These are phyloP conservation scores for Solanum gracilifrons DNA, from an alignment of 257 asterid genomes.

Conservation along the genomic window DNA sequence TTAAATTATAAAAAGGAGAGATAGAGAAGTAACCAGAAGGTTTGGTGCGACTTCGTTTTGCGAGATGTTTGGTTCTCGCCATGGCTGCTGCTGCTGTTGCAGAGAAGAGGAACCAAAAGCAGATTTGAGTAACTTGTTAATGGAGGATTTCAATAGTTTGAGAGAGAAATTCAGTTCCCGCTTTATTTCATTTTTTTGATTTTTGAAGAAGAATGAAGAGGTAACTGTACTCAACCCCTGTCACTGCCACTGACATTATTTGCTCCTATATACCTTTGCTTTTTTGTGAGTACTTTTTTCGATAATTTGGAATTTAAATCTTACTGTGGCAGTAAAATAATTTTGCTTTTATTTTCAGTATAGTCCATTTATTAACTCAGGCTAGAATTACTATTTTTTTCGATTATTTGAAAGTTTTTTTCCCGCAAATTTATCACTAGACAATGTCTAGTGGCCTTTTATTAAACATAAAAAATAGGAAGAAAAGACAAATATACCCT, in stretches of 20 bases:
- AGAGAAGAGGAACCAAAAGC: neutral
- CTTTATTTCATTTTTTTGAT: neutral
- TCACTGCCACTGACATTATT: neutral
- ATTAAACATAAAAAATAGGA: too few species aligned
- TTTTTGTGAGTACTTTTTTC: neutral
- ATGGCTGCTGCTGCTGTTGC: constrained; percentile 5
- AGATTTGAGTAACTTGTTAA: neutral
- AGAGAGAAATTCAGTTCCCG: neutral
- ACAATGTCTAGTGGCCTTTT: too few species aligned
- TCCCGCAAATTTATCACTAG: too few species aligned
- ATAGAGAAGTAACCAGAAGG: neutral
- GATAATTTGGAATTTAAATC: neutral
- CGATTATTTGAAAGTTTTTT: too few species aligned
- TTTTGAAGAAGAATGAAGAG: neutral
- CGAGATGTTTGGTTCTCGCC: constrained; percentile 59
- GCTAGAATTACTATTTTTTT: too few species aligned
- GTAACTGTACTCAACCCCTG: neutral
- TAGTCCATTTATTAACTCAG: neutral
- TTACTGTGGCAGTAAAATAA: neutral
- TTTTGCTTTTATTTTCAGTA: neutral
- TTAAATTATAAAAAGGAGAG: neutral
- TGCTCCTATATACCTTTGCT: neutral
- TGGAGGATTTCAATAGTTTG: neutral
- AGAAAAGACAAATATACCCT: too few species aligned
- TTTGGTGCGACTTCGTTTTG: neutral